Percentiles rank a stretch among this genome's conserved stretches.
Evolutionary conservation across 2,329 filamentous ascomycete genomes (phyloP).

Genomic region (Colletotrichum sojae): DNA sequence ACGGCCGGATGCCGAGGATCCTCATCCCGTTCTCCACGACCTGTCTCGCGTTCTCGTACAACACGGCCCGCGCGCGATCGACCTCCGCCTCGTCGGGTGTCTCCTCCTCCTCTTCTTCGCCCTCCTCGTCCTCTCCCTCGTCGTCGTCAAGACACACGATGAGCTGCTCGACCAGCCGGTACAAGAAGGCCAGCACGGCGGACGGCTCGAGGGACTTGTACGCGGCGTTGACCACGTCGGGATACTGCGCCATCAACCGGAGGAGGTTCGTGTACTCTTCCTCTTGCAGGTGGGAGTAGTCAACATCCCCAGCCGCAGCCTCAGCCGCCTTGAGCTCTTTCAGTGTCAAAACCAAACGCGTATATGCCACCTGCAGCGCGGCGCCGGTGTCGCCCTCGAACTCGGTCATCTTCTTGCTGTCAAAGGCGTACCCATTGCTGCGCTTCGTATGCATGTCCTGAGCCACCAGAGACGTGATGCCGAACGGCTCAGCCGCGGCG

Average conservation of each 20-base stretch:
- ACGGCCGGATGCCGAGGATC: slow-evolving; percentile 62
- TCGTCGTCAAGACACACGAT: slow-evolving; percentile 26
- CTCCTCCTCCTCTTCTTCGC: slow-evolving; percentile 28
- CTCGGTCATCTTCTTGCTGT: slow-evolving; percentile 72
- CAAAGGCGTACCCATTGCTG: slow-evolving; percentile 43
- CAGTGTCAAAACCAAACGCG: slow-evolving; percentile 67
- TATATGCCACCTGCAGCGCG: slow-evolving; percentile 80
- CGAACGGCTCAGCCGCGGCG: slow-evolving; percentile 74
- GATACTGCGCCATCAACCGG: slow-evolving; percentile 74
- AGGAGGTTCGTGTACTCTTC: slow-evolving; percentile 71
- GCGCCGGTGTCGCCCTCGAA: slow-evolving; percentile 82
- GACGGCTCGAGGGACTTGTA: slow-evolving; percentile 77
- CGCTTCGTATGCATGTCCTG: slow-evolving; percentile 48
- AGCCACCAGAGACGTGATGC: slow-evolving; percentile 79
- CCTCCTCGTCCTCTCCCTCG: slow-evolving; percentile 27
- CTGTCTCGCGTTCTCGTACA: slow-evolving; percentile 74
- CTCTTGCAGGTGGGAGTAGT: slow-evolving; percentile 44
- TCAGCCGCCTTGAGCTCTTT: slow-evolving; percentile 41
- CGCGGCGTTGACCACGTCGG: slow-evolving; percentile 74
- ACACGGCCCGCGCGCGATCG: slow-evolving; percentile 71
- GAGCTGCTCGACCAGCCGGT: slow-evolving; percentile 29
- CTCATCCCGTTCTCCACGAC: slow-evolving; percentile 77
- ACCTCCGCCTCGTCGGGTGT: slow-evolving; percentile 59
- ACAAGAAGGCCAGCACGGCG: slow-evolving; percentile 74
- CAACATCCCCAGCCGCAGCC: slow-evolving; percentile 33